These are phyloP conservation scores for Erodium trifolium DNA, from an alignment of 441 rosid genomes.

Conservation along the genomic window DNA sequence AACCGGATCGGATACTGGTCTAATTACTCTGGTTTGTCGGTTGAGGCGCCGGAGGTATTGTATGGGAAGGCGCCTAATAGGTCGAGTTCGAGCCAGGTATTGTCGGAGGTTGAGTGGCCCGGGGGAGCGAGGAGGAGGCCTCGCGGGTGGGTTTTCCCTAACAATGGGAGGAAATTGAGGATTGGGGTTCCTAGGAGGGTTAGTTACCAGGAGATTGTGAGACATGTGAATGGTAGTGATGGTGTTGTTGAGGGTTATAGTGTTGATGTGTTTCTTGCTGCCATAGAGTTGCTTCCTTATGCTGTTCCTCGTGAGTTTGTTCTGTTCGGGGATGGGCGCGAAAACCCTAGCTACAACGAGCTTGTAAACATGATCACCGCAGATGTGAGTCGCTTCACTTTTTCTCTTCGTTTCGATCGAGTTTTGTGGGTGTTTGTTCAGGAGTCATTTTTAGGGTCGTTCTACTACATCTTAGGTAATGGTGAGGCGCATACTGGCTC, in stretches of 20 bases:
- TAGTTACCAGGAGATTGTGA: constrained; percentile 52
- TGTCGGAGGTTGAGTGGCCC: constrained; percentile 62
- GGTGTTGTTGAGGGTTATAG: constrained; percentile 53
- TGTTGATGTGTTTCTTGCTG: constrained; percentile 75
- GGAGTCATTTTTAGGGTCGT: too few relatives aligned
- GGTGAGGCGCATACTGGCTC: too few relatives aligned
- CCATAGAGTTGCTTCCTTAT: constrained; percentile 67
- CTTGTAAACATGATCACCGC: constrained; percentile 60
- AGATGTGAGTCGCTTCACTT: constrained; percentile 43
- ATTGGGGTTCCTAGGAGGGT: constrained; percentile 65
- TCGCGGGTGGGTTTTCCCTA: constrained; percentile 89
- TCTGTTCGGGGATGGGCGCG: constrained; percentile 56
- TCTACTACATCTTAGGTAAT: too few relatives aligned
- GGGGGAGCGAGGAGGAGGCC: constrained; percentile 50
- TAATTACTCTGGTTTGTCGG: constrained; percentile 55
- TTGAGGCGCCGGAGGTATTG: constrained; percentile 38
- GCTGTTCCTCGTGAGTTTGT: constrained; percentile 67
- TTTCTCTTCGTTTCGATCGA: too few relatives aligned
- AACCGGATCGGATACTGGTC: constrained; percentile 71
- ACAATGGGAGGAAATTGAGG: constrained; percentile 60
- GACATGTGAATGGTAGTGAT: constrained; percentile 34
- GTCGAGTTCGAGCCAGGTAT: constrained; percentile 37
- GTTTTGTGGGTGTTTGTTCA: too few relatives aligned
- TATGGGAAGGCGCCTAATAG: constrained; percentile 39
- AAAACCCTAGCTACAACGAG: constrained; percentile 58